phyloP scores from a whole-genome alignment of 139 green algal genomes.

The Limnomonas spitsbergensis region DNA sequence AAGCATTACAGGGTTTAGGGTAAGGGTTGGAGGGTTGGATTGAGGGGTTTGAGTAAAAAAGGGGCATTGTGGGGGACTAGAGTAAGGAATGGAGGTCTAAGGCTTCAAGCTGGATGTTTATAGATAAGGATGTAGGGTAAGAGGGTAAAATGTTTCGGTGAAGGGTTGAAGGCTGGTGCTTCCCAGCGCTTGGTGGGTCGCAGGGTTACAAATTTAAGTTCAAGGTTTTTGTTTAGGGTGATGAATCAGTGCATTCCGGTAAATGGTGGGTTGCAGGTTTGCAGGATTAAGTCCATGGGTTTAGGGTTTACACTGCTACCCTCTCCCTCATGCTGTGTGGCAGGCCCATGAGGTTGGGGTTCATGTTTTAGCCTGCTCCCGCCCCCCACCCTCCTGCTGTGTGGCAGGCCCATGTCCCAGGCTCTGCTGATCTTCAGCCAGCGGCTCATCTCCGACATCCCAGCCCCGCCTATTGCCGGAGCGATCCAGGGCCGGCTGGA shows the following conservation, averaged over 20 bases:
- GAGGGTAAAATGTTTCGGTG: too few relatives aligned
- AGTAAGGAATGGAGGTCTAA: too few relatives aligned
- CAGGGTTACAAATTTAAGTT: background rate
- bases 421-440: constrained; percentile 6
- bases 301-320: background rate
- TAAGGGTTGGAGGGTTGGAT: too few relatives aligned
- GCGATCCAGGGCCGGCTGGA: background rate
- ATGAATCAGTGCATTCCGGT: background rate
- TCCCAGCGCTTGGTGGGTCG: too few relatives aligned
- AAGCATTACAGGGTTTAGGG: constrained; percentile 2
- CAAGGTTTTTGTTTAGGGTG: background rate
- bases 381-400: too few relatives aligned
- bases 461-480: background rate
- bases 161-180: too few relatives aligned
- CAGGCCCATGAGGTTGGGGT: background rate
- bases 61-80: too few relatives aligned
- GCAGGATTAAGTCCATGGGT: background rate
- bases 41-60: too few relatives aligned
- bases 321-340: background rate
- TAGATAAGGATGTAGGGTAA: too few relatives aligned
- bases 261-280: background rate
- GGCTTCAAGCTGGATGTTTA: too few relatives aligned
- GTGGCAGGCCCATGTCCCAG: constrained; percentile 2
- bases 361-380: background rate
- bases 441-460: background rate